Percentiles rank a stretch among this genome's conserved stretches.
phyloP scores from a whole-genome alignment of 192 early-diverging fungal genomes.

The Coemansia sp. region DNA sequence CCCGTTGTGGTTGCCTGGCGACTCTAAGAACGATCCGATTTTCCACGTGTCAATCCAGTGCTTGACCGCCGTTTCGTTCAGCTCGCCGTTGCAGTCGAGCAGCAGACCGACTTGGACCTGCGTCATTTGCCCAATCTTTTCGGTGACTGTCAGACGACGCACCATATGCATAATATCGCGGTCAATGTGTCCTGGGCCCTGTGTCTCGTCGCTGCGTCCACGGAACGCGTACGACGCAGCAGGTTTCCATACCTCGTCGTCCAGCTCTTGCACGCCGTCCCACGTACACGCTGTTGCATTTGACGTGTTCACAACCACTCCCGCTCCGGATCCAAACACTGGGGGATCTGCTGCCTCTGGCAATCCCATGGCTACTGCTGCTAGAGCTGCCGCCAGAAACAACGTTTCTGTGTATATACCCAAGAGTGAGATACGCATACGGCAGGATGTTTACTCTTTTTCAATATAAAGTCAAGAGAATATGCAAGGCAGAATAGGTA shows the following conservation, averaged over 20 bases:
- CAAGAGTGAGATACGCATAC: not conserved
- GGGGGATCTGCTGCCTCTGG: not conserved
- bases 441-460: too few species aligned
- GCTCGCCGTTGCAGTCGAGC: slow-evolving; percentile 54
- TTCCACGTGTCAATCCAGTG: slow-evolving; percentile 60
- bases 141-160: slow-evolving; percentile 47
- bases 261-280: slow-evolving; percentile 17
- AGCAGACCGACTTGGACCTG: slow-evolving; percentile 59
- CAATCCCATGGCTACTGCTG: not conserved
- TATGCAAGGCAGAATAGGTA: not conserved
- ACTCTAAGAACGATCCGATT: slow-evolving; percentile 65
- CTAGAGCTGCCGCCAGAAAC: not conserved
- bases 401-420: not conserved
- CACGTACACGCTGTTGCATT: slow-evolving; percentile 4
- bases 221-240: slow-evolving; percentile 16
- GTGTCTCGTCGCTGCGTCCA: not conserved
- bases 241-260: slow-evolving; percentile 15
- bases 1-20: slow-evolving; percentile 58
- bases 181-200: slow-evolving; percentile 41
- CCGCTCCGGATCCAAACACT: not conserved
- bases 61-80: slow-evolving; percentile 56
- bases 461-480: not conserved
- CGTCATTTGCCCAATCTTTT: slow-evolving; percentile 70
- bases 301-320: not conserved
- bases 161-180: slow-evolving; percentile 53